Conservation (phyloP, 1,139 yeast species). For the Saccharomycopsis phalli region DNA sequence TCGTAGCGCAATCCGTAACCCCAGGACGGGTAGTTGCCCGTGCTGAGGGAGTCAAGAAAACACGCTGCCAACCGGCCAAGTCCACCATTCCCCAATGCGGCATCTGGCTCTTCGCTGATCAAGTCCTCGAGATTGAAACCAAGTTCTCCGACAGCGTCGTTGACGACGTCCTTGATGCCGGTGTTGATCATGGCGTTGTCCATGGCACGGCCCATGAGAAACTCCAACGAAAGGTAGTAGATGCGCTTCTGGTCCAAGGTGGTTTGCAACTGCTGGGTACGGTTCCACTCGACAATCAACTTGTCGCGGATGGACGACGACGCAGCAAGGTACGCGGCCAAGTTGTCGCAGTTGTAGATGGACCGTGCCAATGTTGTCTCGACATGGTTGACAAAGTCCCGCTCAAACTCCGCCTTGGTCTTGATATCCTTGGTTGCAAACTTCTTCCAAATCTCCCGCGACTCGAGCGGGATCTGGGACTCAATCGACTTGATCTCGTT, state of each 20-base stretch:
- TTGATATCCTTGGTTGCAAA: slow-evolving; percentile 45
- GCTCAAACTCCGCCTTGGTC: slow-evolving; percentile 53
- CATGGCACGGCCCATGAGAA: slow-evolving; percentile 91
- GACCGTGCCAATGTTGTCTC: slow-evolving; percentile 87
- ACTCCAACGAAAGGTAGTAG: slow-evolving; percentile 81
- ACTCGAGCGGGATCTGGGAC: slow-evolving; percentile 68
- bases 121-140: slow-evolving; percentile 88
- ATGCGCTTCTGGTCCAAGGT: slow-evolving; percentile 78
- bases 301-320: slow-evolving; percentile 73
- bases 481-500: slow-evolving; percentile 80
- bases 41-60: slow-evolving; percentile 80
- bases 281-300: slow-evolving; percentile 81
- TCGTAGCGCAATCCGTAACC: slow-evolving; percentile 92
- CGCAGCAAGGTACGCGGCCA: slow-evolving; percentile 91
- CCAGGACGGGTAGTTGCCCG: slow-evolving; percentile 90
- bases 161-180: slow-evolving; percentile 44
- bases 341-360: slow-evolving; percentile 80
- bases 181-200: slow-evolving; percentile 89
- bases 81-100: slow-evolving; percentile 94
- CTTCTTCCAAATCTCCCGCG: slow-evolving; percentile 71
- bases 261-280: slow-evolving; percentile 86
- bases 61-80: slow-evolving; percentile 93
- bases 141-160: slow-evolving; percentile 54
- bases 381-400: slow-evolving; percentile 70
- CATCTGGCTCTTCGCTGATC: slow-evolving; percentile 82